Base-by-base conservation (phyloP, 1,284 basidiomycete species). In the Entoloma clypeatum region DNA sequence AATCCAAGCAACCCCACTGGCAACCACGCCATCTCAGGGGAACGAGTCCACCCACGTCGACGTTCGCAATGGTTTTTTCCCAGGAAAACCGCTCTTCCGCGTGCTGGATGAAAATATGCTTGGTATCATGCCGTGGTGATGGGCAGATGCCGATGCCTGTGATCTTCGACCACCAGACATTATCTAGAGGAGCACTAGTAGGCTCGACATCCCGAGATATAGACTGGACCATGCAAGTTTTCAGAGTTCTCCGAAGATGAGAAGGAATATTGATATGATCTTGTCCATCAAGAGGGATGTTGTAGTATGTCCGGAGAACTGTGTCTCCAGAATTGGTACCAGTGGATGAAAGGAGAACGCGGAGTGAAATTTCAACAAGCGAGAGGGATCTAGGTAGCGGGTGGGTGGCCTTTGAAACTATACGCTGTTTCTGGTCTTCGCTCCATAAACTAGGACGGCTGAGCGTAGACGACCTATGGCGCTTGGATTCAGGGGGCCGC, bases 1-100 rank as follows among this genome's bases (percentile, higher is more conserved):
- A 83, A 32, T 71, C 66, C 46, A 88, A 57, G 57, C 86, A 88
- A 0, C 77, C 78, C 38, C 45, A 48, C 19, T 60, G 57, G 57
- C 85, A 88, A 0, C 85, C 86, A 16, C 81, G 64, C 84, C 85
- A 88, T 39, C 67, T 58, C 26, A 88, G 45, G n/a, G 84, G 80
- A 7, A 83, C 78, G 2, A 61, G 50, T 9, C 69, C 71, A 8
- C 76, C 77, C 0, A 83, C 63, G 7, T 64, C 57, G 21, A 71
- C 64, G 3, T 77, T 76, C 0, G 75, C 79, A 28, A 86, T 59
- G 9, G 50, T 59, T 2, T 59, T 63, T 55, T 79, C 80, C 85
- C 86, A 88, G 3, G 78, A 75, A 47, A 71, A 73, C 31, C 81
- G 62, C 55, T 83, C 76, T 52, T 82, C 83, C 0, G 72, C 73